A percentile compares a stretch with the other conserved stretches of the same genome.
Evolutionary conservation across 345 rosid genomes (phyloP).

Genomic region (Boechera retrofracta): DNA sequence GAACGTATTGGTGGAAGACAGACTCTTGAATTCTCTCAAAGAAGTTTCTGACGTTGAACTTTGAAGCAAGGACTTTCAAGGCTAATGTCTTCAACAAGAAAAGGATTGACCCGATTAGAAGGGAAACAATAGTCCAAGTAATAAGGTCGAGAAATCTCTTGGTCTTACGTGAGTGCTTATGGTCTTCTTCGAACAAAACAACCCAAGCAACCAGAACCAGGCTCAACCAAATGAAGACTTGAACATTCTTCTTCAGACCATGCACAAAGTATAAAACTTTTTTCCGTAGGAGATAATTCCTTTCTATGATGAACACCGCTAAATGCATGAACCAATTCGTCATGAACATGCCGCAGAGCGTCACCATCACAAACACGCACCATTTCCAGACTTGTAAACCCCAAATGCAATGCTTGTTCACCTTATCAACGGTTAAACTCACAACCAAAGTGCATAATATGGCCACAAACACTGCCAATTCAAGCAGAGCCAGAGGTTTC

Average conservation of each 20-base stretch:
- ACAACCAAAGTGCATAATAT: constrained; percentile 56
- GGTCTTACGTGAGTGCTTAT: constrained; percentile 51
- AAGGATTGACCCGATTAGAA: constrained; percentile 65
- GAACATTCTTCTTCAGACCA: constrained; percentile 81
- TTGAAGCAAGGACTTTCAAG: constrained; percentile 78
- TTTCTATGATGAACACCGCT: constrained; percentile 75
- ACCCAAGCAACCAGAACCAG: constrained; percentile 72
- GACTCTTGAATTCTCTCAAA: constrained; percentile 92
- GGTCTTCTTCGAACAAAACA: constrained; percentile 54
- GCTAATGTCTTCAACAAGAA: constrained; percentile 72
- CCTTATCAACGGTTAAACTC: constrained; percentile 53
- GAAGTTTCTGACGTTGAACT: constrained; percentile 73
- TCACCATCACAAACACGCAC: constrained; percentile 78
- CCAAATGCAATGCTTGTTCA: constrained; percentile 51
- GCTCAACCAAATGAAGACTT: constrained; percentile 75
- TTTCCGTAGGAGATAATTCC: constrained; percentile 65
- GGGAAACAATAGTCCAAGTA: constrained; percentile 65
- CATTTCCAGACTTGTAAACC: constrained; percentile 80
- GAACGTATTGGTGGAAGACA: constrained; percentile 73
- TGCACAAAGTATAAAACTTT: constrained; percentile 88
- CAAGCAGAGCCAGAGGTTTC: constrained; percentile 47
- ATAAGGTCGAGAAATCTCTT: constrained; percentile 51
- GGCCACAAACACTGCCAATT: constrained; percentile 55
- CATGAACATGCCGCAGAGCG: constrained; percentile 67
- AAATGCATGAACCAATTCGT: constrained; percentile 77